phyloP scores from a whole-genome alignment of 2,329 filamentous ascomycete species.

The Exophiala sp. region DNA sequence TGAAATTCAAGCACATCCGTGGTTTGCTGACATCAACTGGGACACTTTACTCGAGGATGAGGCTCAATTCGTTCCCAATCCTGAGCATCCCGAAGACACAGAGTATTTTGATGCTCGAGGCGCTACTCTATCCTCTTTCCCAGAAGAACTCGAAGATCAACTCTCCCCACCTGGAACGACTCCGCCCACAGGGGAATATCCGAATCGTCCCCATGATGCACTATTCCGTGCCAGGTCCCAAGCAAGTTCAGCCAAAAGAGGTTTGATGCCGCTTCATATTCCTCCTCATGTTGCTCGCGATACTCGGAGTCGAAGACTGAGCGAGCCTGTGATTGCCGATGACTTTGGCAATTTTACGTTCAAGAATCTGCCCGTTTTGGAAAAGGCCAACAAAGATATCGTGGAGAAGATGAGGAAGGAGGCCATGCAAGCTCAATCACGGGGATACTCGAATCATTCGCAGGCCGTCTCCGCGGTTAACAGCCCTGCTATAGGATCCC shows the following conservation, averaged over 20 bases:
- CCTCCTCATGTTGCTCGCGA: slow-evolving; percentile 87
- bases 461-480: slow-evolving; percentile 35
- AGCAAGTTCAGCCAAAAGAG: slow-evolving; percentile 82
- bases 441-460: slow-evolving; percentile 42
- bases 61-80: slow-evolving; percentile 88
- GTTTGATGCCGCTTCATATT: slow-evolving; percentile 91
- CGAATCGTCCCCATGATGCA: slow-evolving; percentile 90
- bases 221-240: slow-evolving; percentile 84
- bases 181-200: slow-evolving; percentile 63
- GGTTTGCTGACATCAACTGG: slow-evolving; percentile 88
- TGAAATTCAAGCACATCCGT: slow-evolving; percentile 84
- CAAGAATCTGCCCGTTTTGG: slow-evolving; percentile 93
- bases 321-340: slow-evolving; percentile 82
- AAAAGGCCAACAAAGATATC: slow-evolving; percentile 98
- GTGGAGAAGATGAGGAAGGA: slow-evolving; percentile 94
- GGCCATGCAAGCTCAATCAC: slow-evolving; percentile 69
- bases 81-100: slow-evolving; percentile 92
- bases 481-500: slow-evolving; percentile 46
- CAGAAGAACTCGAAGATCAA: slow-evolving; percentile 91
- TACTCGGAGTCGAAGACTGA: slow-evolving; percentile 78
- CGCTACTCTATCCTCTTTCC: slow-evolving; percentile 86
- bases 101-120: slow-evolving; percentile 95
- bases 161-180: slow-evolving; percentile 69
- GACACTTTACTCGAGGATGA: slow-evolving; percentile 88
- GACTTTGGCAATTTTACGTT: slow-evolving; percentile 97